Conservation (phyloP, 2,329 filamentous ascomycete species). For the Pyrenochaeta sp. region DNA sequence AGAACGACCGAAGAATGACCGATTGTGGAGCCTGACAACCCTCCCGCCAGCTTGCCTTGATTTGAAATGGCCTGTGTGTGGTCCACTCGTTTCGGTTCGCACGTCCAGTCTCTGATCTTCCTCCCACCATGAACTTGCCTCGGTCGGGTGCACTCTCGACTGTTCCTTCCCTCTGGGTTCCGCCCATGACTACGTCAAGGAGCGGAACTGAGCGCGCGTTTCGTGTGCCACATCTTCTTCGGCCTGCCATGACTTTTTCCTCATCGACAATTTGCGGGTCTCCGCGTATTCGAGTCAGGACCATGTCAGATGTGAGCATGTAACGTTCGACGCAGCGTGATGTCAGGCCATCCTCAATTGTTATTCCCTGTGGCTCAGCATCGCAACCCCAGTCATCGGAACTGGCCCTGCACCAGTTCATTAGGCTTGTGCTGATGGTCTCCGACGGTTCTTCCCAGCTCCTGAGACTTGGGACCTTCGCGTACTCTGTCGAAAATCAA, state of each 20-base stretch:
- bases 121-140: slow-evolving; percentile 13
- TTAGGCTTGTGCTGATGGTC: slow-evolving; percentile 7
- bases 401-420: slow-evolving; percentile 14
- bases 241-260: slow-evolving; percentile 11
- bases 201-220: slow-evolving; percentile 17
- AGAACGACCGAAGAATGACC: slow-evolving; percentile 43
- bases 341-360: slow-evolving; percentile 4
- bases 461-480: slow-evolving; percentile 22
- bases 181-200: slow-evolving; percentile 13
- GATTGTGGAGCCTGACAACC: slow-evolving; percentile 32
- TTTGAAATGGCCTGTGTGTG: slow-evolving; percentile 25
- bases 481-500: slow-evolving; percentile 29
- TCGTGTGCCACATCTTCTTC: slow-evolving; percentile 14
- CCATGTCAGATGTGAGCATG: slow-evolving; percentile 1
- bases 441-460: slow-evolving; percentile 19
- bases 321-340: slow-evolving; percentile 1
- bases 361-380: slow-evolving; percentile 4
- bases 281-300: slow-evolving; percentile 9
- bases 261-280: slow-evolving; percentile 4
- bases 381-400: slow-evolving; percentile 6
- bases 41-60: slow-evolving; percentile 21
- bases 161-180: slow-evolving; percentile 17
- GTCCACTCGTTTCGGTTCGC: slow-evolving; percentile 4
- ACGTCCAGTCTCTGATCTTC: slow-evolving; percentile 14
- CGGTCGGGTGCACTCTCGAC: slow-evolving; percentile 19